Evolutionary conservation across 257 asterid species (phyloP), one percentile per base, ranked within the genome.

Genomic region (Haberlea rhodopensis): DNA sequence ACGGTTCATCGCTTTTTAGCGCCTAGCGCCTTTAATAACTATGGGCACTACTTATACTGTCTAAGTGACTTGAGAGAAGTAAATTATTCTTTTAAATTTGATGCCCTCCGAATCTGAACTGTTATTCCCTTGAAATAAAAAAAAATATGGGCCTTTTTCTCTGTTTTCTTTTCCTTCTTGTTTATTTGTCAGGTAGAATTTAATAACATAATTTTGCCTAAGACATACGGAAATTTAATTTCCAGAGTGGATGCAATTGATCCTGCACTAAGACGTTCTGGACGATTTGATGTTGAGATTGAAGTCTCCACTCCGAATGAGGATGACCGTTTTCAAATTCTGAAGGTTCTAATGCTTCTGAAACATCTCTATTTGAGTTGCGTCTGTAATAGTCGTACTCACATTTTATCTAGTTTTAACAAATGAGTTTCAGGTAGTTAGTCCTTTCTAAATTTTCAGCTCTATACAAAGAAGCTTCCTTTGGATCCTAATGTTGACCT

Each of bases 211-310:
- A 26, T 32, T 45, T 54, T 59, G 3, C 8, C 37, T 27, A 34
- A 37, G 22, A 21, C 43, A 32, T 59, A 27, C 49, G 43, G 57
- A 61, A 53, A 31, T 54, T 29, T 40, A 46, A 18, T 80, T 60
- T 76, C 31, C 79, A 89, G 98, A 73, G 91, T 83, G 63, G 96
- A 92, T 71, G 74, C 94, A 60, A 76, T 92, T 65, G 97, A 92
- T 80, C 96, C 99, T 57, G 96, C 96, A 45, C 85, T 89, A 53
- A 85, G 99, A 75, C 92, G 97, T 66, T 77, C 90, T 1, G 97
- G 99, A 61, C 99, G 97, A 69, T 87, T 92, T 80, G 97, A 92
- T 88, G 75, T 82, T 60, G 99, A 92, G 84, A 77, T 92, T 78
- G 99, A 92, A 80, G 91, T 89, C 70, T 85, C 96, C 58, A 84